These are phyloP conservation scores for Cercospora sp. DNA, from an alignment of 2,329 filamentous ascomycete species.

Conservation along the genomic window DNA sequence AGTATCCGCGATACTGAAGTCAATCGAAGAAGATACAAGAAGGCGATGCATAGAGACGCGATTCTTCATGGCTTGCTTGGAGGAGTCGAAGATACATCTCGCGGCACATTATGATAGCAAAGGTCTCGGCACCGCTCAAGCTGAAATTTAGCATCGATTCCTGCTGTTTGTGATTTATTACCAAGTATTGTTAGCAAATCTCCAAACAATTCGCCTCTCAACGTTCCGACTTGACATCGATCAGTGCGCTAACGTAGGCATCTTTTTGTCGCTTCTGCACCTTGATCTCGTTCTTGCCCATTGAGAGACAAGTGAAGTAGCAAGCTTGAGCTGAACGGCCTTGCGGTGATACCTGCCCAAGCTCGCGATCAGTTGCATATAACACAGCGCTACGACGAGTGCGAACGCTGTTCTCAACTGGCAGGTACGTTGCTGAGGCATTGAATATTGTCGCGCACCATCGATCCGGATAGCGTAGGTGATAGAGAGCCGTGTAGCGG, in stretches of 20 bases:
- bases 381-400: background rate
- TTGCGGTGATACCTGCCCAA: background rate
- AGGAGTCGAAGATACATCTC: background rate
- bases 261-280: background rate
- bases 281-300: background rate
- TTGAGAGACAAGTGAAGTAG: background rate
- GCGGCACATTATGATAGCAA: too few species aligned
- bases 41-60: background rate
- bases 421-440: background rate
- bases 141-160: background rate
- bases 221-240: background rate
- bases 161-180: background rate
- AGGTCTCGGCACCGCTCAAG: background rate
- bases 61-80: background rate
- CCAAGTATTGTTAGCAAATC: background rate
- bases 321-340: background rate
- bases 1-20: background rate
- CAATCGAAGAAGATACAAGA: background rate
- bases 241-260: background rate
- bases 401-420: background rate
- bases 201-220: background rate
- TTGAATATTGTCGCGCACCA: background rate
- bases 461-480: background rate
- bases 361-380: background rate
- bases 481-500: background rate